A percentile compares a stretch with the other conserved stretches of the same genome.
Conservation (phyloP, 805 yeast genomes). For the Wickerhamomyces xylosicus region DNA sequence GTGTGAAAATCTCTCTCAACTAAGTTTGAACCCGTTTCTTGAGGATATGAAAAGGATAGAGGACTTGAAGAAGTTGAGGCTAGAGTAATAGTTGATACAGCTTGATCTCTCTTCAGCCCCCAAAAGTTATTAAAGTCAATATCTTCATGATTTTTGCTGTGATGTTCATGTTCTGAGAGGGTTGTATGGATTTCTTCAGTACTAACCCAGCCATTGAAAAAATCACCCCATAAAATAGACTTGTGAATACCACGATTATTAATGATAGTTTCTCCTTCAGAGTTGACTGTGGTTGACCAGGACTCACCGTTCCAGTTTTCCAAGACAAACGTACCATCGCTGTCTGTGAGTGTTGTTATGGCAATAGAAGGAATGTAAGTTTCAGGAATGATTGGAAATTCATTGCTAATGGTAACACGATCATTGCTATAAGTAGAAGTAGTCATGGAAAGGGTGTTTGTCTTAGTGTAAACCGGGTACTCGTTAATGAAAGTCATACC, state of each 20-base stretch:
- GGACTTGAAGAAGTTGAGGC: background rate
- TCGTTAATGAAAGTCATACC: background rate
- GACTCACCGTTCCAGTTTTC: background rate
- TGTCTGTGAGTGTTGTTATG: background rate
- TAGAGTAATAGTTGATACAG: background rate
- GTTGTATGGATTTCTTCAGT: background rate
- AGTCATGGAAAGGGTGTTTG: background rate
- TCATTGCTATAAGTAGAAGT: background rate
- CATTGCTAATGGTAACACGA: background rate
- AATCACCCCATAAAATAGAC: background rate
- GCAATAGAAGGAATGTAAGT: background rate
- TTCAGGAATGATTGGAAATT: background rate
- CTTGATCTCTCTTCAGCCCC: background rate
- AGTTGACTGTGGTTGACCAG: background rate
- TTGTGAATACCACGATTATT: background rate
- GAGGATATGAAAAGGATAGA: background rate
- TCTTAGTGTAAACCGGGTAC: background rate
- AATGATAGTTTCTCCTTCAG: background rate
- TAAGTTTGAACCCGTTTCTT: background rate
- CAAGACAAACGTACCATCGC: background rate
- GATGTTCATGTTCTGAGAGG: background rate
- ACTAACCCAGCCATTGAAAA: background rate
- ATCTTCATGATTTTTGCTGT: background rate
- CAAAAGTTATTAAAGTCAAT: background rate
- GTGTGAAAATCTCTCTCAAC: background rate